Evolutionary conservation across 192 early-diverging fungal species (phyloP), one percentile per base, ranked within the genome.

Genomic region (Entomortierella lignicola): DNA sequence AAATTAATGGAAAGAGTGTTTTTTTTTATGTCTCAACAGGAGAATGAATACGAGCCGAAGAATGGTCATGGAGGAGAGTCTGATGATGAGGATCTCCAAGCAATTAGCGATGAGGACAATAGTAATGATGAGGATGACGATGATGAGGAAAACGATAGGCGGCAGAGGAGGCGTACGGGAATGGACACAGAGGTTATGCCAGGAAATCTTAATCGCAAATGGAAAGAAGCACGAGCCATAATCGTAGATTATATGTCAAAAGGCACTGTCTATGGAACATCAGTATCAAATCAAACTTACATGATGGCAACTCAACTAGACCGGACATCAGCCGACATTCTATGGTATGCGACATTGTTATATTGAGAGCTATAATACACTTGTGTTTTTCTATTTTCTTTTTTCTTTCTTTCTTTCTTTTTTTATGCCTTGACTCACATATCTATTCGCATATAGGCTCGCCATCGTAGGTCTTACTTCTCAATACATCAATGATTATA

Each of bases 231-330:
- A 42, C 73, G 71, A 44, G 60, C 77, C 8, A 55, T 89, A 13
- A 81, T 97, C 3, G 85, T 91, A 47, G 87, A 94, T 31, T 96
- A 98, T 66, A 97, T 96, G 81, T 79, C 86, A n/a, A 89, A 89
- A 51, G 95, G 94, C 15, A 66, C 59, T 2, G 27, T 42, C 13
- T 87, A 89, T 68, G 93, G 94, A 0, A 88, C 91, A 56, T 89
- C 94, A 15, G 91, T 92, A 11, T 82, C 94, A 1, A 86, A 91
- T 15, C 84, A 90, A 39, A 68, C 92, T 48, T 95, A 95, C 81
- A 81, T 82, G 64, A 82, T 98, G 60, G 89, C 92, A 13, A 85
- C 82, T 23, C 92, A 95, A 69, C 67, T 98, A 7, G 91, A 89
- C 26, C 84, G 90, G 8, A 86, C 91, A 0, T 89, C 87, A 20